A percentile compares a stretch with the other conserved stretches of the same genome.
Evolutionary conservation across 371 early-diverging fungal species (phyloP).

Genomic region (Syncephalastrum racemosum): DNA sequence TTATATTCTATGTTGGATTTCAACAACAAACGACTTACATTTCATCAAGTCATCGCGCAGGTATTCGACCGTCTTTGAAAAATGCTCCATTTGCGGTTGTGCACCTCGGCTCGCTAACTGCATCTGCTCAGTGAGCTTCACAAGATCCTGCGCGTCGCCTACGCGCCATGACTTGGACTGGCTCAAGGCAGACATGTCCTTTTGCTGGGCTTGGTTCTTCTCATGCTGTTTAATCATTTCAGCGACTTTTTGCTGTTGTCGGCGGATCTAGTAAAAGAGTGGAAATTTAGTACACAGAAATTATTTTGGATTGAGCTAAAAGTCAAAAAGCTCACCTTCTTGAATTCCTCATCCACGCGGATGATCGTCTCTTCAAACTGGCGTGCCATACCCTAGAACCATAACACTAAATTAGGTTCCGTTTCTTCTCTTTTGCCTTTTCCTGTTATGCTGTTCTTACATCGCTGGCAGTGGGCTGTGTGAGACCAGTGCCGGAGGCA

Average conservation of each 20-base stretch:
- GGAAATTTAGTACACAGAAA: too few species aligned
- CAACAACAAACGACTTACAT: slow-evolving; percentile 18
- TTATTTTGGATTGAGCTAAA: neutral
- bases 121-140: slow-evolving; percentile 8
- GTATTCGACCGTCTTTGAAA: slow-evolving; percentile 5
- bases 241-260: slow-evolving; percentile 11
- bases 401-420: neutral
- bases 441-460: neutral
- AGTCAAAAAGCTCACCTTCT: slow-evolving; percentile 13
- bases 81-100: slow-evolving; percentile 1
- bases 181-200: slow-evolving; percentile 1
- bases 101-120: slow-evolving; percentile 8
- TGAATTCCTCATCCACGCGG: slow-evolving; percentile 17
- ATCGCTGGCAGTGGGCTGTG: slow-evolving; percentile 14
- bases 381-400: slow-evolving; percentile 25
- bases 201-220: slow-evolving; percentile 2
- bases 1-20: too few species aligned
- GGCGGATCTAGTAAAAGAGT: neutral
- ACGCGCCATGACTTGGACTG: slow-evolving; percentile 13
- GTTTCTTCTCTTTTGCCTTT: neutral
- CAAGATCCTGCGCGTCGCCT: slow-evolving; percentile 13
- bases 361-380: slow-evolving; percentile 29
- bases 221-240: slow-evolving; percentile 1
- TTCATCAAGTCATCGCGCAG: slow-evolving; percentile 13
- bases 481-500: too few species aligned